phyloP scores from a whole-genome alignment of 179 eudicot genomes.

The Sideroxylon spinosum region DNA sequence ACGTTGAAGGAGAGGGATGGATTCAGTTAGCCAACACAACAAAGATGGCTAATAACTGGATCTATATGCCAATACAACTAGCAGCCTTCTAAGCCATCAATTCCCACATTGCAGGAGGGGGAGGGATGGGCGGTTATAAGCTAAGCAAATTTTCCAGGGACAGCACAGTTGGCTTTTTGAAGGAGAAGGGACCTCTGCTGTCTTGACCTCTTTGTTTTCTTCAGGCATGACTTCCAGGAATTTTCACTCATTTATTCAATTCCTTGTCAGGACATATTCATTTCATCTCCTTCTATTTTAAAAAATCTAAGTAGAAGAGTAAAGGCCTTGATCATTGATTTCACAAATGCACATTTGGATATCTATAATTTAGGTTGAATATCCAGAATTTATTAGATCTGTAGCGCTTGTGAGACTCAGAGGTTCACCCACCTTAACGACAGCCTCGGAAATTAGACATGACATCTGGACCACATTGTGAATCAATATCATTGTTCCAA shows the following conservation, averaged over 20 bases:
- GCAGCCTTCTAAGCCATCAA: background rate
- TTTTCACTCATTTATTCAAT: background rate
- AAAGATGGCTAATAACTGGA: background rate
- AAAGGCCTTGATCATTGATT: background rate
- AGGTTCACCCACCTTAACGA: background rate
- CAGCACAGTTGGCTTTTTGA: constrained; percentile 1
- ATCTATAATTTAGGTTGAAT: background rate
- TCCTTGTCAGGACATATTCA: background rate
- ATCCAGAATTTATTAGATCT: background rate
- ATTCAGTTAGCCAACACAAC: background rate
- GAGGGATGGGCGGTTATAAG: background rate
- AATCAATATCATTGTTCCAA: background rate
- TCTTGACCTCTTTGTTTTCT: background rate
- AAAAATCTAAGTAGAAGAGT: background rate
- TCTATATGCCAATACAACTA: background rate
- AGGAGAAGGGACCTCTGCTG: background rate
- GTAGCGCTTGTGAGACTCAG: too few species aligned
- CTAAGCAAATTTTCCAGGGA: background rate
- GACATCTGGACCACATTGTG: background rate
- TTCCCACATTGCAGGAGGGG: background rate
- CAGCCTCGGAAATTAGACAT: background rate
- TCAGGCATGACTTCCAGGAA: background rate
- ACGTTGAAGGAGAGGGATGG: background rate
- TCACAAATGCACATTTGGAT: background rate
- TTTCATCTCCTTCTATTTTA: background rate